These are phyloP conservation scores for Exophiala mesophila DNA, from an alignment of 2,329 filamentous ascomycete genomes.

Conservation along the genomic window DNA sequence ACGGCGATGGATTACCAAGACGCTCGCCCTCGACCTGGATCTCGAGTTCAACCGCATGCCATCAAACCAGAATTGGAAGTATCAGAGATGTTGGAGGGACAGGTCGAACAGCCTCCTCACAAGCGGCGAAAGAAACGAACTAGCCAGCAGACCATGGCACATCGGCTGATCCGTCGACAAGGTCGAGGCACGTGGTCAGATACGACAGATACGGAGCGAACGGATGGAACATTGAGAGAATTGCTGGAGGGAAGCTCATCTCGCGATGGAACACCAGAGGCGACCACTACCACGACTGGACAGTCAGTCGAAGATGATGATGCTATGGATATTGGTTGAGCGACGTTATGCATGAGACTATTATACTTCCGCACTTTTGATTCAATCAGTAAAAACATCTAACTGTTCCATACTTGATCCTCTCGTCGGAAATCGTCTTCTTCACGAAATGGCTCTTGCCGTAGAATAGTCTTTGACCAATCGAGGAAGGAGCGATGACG, in stretches of 20 bases:
- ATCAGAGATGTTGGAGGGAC: constrained; percentile 17
- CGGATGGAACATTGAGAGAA: constrained; percentile 11
- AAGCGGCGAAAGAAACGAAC: constrained; percentile 15
- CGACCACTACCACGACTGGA: constrained; percentile 4
- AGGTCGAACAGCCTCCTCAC: constrained; percentile 7
- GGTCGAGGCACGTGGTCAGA: constrained; percentile 14
- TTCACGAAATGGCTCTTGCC: too few species aligned
- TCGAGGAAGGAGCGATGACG: too few species aligned
- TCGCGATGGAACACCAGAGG: constrained; percentile 9
- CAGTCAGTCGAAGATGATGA: constrained; percentile 6
- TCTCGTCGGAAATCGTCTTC: too few species aligned
- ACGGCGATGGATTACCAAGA: constrained; percentile 13
- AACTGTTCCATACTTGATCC: too few species aligned
- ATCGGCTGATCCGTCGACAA: constrained; percentile 10
- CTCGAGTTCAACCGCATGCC: not conserved
- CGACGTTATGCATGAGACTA: not conserved
- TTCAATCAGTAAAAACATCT: too few species aligned
- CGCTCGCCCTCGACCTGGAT: not conserved
- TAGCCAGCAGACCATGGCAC: constrained; percentile 8
- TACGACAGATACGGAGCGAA: constrained; percentile 19
- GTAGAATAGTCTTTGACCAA: too few species aligned
- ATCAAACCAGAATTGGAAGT: constrained; percentile 17
- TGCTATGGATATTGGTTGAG: constrained; percentile 23
- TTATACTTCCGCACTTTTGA: too few species aligned
- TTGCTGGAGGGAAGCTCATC: constrained; percentile 10